phyloP scores from a whole-genome alignment of 2,329 filamentous ascomycete genomes.

The Aspergillus sp. region DNA sequence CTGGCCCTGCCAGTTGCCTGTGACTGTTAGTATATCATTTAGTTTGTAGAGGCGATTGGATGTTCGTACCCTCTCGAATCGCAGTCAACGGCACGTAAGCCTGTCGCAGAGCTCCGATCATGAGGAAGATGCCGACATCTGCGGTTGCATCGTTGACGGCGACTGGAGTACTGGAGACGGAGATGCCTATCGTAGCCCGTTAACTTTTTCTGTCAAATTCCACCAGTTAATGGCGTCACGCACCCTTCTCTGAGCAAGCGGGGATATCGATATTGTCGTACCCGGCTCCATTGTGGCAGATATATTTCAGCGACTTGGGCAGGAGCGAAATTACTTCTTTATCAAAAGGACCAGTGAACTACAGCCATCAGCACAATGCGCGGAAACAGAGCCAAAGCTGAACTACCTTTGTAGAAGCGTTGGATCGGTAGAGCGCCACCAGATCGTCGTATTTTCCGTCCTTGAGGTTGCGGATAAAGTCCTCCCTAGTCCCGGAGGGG shows the following conservation, averaged over 20 bases:
- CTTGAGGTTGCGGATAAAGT: constrained; percentile 57
- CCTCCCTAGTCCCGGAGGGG: constrained; percentile 51
- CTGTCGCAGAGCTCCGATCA: constrained; percentile 48
- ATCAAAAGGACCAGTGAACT: constrained; percentile 51
- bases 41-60: not conserved
- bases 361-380: not conserved
- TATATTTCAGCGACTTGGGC: constrained; percentile 48
- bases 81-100: constrained; percentile 43
- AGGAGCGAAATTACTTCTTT: constrained; percentile 47
- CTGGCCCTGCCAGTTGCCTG: constrained; percentile 44
- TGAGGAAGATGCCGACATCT: constrained; percentile 48
- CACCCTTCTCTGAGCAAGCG: constrained; percentile 49
- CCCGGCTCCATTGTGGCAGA: constrained; percentile 58
- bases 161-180: constrained; percentile 47
- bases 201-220: not conserved
- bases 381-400: not conserved
- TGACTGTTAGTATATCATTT: constrained; percentile 3
- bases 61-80: constrained; percentile 38
- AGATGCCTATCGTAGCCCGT: constrained; percentile 28
- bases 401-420: constrained; percentile 51
- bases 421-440: constrained; percentile 59
- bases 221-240: not conserved
- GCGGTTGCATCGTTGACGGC: constrained; percentile 50
- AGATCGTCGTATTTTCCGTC: constrained; percentile 57
- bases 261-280: constrained; percentile 62